These are phyloP conservation scores for Hypoxylon sp. DNA, from an alignment of 2,329 filamentous ascomycete species.

Conservation along the genomic window DNA sequence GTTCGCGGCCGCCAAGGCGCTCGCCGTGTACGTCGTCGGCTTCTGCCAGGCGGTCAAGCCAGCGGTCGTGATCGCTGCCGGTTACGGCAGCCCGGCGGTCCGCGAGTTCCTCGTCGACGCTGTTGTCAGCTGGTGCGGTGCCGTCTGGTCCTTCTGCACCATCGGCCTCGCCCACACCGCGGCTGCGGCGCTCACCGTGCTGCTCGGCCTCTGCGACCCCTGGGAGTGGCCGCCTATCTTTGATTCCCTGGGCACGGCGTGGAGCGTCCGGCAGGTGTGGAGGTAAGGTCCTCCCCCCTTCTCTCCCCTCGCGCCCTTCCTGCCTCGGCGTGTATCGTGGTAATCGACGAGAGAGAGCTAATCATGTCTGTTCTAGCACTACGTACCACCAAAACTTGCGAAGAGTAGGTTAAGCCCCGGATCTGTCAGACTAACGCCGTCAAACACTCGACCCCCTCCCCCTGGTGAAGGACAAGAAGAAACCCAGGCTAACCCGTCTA, in stretches of 20 bases:
- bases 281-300: slow-evolving; percentile 8
- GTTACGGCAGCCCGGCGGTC: not conserved
- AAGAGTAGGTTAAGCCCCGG: slow-evolving; percentile 12
- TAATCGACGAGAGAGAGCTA: not conserved
- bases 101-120: slow-evolving; percentile 1
- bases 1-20: slow-evolving; percentile 8
- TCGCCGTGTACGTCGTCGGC: slow-evolving; percentile 20
- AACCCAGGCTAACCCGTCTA: not conserved
- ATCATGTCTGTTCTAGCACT: slow-evolving; percentile 5
- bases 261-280: slow-evolving; percentile 28
- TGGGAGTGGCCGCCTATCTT: slow-evolving; percentile 32
- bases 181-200: slow-evolving; percentile 15
- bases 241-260: slow-evolving; percentile 11
- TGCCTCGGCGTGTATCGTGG: too few relatives aligned
- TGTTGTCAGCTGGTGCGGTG: slow-evolving; percentile 20
- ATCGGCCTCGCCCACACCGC: slow-evolving; percentile 14
- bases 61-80: not conserved
- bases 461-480: too few relatives aligned
- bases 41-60: slow-evolving; percentile 17
- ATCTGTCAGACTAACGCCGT: too few relatives aligned
- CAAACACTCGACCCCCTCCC: too few relatives aligned
- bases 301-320: too few relatives aligned
- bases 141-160: slow-evolving; percentile 17
- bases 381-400: slow-evolving; percentile 28
- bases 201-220: slow-evolving; percentile 23